These are phyloP conservation scores for Sclerotinia sclerotiorum DNA, from an alignment of 2,329 filamentous ascomycete species.

Conservation along the genomic window DNA sequence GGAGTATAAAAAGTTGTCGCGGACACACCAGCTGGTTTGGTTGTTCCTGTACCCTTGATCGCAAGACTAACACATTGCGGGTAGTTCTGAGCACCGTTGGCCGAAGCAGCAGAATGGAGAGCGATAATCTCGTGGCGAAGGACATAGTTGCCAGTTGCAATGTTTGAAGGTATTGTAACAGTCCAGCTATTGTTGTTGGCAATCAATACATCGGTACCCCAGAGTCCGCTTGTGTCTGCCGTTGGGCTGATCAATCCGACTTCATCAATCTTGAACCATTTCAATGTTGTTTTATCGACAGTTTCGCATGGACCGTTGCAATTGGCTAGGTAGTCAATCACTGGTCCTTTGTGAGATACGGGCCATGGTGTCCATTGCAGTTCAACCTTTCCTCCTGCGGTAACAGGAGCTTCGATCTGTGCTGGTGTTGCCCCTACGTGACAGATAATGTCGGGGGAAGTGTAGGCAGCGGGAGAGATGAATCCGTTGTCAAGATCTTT, in stretches of 20 bases:
- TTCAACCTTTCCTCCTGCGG: constrained; percentile 58
- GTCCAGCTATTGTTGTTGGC: constrained; percentile 54
- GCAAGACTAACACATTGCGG: constrained; percentile 52
- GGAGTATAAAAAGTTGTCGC: constrained; percentile 46
- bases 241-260: constrained; percentile 41
- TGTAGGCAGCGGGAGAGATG: constrained; percentile 50
- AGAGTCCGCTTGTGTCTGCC: constrained; percentile 39
- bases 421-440: constrained; percentile 57
- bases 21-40: constrained; percentile 41
- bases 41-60: constrained; percentile 47
- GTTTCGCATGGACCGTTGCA: constrained; percentile 44
- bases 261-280: constrained; percentile 49
- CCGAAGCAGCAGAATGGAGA: constrained; percentile 33
- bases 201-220: constrained; percentile 51
- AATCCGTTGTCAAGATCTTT: constrained; percentile 53
- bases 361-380: constrained; percentile 66
- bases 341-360: constrained; percentile 53
- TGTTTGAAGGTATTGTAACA: constrained; percentile 46
- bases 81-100: constrained; percentile 52
- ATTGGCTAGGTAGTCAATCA: constrained; percentile 40
- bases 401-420: constrained; percentile 52
- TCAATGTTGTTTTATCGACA: constrained; percentile 44
- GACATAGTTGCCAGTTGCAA: constrained; percentile 52
- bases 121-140: constrained; percentile 48
- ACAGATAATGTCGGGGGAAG: constrained; percentile 57